phyloP scores from a whole-genome alignment of 352 stramenopile species.

The Phytophthora sansomeana region DNA sequence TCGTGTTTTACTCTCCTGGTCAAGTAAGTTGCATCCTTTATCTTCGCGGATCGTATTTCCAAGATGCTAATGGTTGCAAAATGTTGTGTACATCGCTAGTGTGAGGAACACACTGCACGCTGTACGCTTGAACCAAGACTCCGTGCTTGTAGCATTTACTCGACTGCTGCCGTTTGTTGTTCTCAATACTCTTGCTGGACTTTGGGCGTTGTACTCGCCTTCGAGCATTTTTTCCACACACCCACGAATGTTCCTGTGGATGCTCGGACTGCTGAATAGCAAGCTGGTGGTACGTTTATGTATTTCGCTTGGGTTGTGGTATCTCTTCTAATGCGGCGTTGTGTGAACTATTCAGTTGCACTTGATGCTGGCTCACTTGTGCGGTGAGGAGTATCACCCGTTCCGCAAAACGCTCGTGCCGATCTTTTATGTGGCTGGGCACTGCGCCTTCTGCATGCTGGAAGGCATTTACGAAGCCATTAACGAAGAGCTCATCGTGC shows the following conservation, averaged over 20 bases:
- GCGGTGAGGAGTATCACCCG: conserved; percentile 88
- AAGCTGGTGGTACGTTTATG: conserved; percentile 79
- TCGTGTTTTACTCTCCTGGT: conserved; percentile 67
- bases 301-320: no score
- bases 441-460: conserved; percentile 84
- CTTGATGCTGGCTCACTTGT: conserved; percentile 89
- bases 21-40: conserved; percentile 65
- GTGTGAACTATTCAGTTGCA: conserved; percentile 58
- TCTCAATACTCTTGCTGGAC: conserved; percentile 69
- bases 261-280: conserved; percentile 88
- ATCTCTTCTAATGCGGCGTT: no score
- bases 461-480: conserved; percentile 86
- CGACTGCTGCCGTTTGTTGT: conserved; percentile 78
- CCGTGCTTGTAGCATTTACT: conserved; percentile 82
- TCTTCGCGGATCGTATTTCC: conserved; percentile 7
- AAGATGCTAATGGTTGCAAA: neutral
- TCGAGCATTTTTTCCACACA: conserved; percentile 78
- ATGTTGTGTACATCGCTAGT: conserved; percentile 36
- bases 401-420: conserved; percentile 91
- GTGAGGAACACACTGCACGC: conserved; percentile 76
- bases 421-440: conserved; percentile 90
- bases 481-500: conserved; percentile 84
- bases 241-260: conserved; percentile 88
- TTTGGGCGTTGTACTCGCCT: conserved; percentile 80
- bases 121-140: conserved; percentile 74